Evolutionary conservation across 805 yeast genomes (phyloP).

Genomic region (Pichia occidentalis): DNA sequence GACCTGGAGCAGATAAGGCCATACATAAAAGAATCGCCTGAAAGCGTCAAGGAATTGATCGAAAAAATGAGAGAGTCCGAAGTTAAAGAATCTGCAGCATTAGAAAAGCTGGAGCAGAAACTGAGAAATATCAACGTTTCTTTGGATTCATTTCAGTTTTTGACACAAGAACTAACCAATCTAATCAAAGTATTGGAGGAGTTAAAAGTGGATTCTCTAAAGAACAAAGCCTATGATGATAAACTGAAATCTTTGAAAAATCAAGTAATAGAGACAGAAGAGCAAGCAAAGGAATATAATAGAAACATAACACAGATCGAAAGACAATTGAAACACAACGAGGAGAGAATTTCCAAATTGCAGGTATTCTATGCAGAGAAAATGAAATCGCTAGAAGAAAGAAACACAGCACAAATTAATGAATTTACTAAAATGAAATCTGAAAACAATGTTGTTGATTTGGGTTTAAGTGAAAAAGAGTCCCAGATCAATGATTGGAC

Average conservation of each 20-base stretch:
- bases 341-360: constrained; percentile 41
- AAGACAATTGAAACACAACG: constrained; percentile 42
- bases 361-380: constrained; percentile 40
- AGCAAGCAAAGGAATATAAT: constrained; percentile 35
- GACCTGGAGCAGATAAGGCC: constrained; percentile 54
- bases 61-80: constrained; percentile 44
- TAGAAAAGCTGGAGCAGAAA: constrained; percentile 39
- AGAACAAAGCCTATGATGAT: constrained; percentile 32
- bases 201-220: constrained; percentile 38
- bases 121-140: constrained; percentile 47
- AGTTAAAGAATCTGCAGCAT: constrained; percentile 32
- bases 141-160: constrained; percentile 49
- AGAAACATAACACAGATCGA: constrained; percentile 41
- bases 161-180: constrained; percentile 41
- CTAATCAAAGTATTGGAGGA: constrained; percentile 43
- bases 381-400: constrained; percentile 35
- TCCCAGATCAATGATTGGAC: constrained; percentile 37
- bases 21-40: constrained; percentile 57
- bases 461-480: constrained; percentile 43
- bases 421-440: constrained; percentile 44
- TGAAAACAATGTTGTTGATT: constrained; percentile 42
- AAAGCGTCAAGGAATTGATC: constrained; percentile 45
- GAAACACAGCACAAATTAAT: constrained; percentile 37
- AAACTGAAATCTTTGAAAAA: constrained; percentile 26
- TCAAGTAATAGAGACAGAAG: constrained; percentile 35